A percentile compares a stretch with the other conserved stretches of the same genome.
Conservation (phyloP, 202 grass and related monocot genomes). For the Panicum virgatum region DNA sequence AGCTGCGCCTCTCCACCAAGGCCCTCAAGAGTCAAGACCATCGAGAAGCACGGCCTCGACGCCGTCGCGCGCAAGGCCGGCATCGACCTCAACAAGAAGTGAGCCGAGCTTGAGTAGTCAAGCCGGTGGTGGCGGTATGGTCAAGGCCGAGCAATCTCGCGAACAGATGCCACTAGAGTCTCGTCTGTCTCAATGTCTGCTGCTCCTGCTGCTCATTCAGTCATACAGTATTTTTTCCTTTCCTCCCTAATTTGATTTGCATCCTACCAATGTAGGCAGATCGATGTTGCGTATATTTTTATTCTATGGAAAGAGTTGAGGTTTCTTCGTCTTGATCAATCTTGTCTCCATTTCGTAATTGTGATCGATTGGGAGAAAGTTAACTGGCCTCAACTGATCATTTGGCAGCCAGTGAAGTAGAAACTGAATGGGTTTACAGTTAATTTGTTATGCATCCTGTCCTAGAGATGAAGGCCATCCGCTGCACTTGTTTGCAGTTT, state of each 20-base stretch:
- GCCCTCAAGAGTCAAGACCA: slow-evolving; percentile 90
- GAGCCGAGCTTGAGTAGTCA: neutral
- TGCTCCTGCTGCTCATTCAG: neutral
- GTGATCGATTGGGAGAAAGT: neutral
- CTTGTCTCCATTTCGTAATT: neutral
- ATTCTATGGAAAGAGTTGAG: neutral
- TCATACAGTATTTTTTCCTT: neutral
- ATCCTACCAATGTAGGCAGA: neutral
- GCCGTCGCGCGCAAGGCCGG: slow-evolving; percentile 82
- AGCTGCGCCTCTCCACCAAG: slow-evolving; percentile 81
- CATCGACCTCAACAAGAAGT: slow-evolving; percentile 75
- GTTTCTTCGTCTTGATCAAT: neutral
- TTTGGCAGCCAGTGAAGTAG: neutral
- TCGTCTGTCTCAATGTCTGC: neutral
- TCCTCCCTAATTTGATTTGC: neutral
- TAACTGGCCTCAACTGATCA: neutral
- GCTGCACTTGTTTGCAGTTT: neutral
- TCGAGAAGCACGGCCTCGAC: slow-evolving; percentile 90
- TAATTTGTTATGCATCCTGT: neutral
- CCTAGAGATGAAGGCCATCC: no score
- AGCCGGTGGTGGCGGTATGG: neutral
- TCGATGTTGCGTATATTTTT: slow-evolving; percentile 1
- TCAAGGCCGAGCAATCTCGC: neutral
- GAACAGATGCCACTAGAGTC: neutral
- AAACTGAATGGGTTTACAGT: neutral